phyloP scores from a whole-genome alignment of 2,329 filamentous ascomycete species.

The Trichophyton equinum region DNA sequence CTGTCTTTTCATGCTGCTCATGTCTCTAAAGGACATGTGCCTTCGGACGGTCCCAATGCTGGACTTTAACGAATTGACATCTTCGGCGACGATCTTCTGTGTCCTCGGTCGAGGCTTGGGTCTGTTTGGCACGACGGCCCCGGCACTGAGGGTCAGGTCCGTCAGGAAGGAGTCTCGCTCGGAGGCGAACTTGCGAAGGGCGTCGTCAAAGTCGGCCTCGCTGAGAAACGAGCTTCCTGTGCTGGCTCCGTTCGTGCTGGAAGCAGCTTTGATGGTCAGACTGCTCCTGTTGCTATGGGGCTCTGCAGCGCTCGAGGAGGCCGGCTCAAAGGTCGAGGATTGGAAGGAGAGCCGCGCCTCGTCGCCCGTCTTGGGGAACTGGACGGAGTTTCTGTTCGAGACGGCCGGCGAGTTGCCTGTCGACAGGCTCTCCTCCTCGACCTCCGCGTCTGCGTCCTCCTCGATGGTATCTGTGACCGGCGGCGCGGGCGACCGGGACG shows the following conservation, averaged over 20 bases:
- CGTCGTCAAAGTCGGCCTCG: constrained; percentile 88
- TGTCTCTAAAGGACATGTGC: constrained; percentile 84
- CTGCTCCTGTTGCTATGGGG: constrained; percentile 53
- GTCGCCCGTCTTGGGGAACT: constrained; percentile 25
- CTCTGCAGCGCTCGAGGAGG: constrained; percentile 24
- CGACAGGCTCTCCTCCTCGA: constrained; percentile 25
- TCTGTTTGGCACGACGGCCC: constrained; percentile 46
- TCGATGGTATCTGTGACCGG: constrained; percentile 46
- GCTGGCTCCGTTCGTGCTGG: constrained; percentile 22
- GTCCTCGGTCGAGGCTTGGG: constrained; percentile 67
- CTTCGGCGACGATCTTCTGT: constrained; percentile 68
- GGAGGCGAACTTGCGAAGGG: constrained; percentile 85
- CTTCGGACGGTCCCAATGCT: constrained; percentile 77
- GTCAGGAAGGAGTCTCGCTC: constrained; percentile 89
- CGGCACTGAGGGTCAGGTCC: constrained; percentile 78
- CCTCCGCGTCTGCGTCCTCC: constrained; percentile 46
- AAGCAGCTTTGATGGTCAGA: constrained; percentile 43
- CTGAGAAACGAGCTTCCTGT: constrained; percentile 29
- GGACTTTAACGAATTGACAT: constrained; percentile 43
- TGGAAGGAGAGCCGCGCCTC: constrained; percentile 33
- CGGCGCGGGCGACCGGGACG: constrained; percentile 24
- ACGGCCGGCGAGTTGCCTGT: constrained; percentile 31
- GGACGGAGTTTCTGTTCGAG: constrained; percentile 30
- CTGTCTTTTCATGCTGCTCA: constrained; percentile 88
- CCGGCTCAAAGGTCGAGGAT: constrained; percentile 35